Evolutionary conservation across 1,284 basidiomycete species (phyloP), one percentile per base, ranked within the genome.

Genomic region (Puccinia brachypodii): DNA sequence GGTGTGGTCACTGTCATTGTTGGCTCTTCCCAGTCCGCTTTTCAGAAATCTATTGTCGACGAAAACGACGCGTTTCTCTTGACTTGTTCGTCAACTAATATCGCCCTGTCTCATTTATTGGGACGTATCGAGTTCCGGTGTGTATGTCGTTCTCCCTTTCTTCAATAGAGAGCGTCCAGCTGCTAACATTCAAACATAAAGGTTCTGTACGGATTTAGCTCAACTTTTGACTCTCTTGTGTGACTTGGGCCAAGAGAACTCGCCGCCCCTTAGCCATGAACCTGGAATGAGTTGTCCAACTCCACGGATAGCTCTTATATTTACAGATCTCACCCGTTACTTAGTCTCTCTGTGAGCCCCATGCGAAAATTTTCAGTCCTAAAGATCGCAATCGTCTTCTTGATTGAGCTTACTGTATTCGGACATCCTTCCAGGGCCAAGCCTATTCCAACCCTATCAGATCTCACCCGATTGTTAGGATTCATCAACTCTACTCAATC

Each of bases 91-190:
- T 40, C 66, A 19, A 25, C 3, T 25, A 22, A 19, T n/a, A n/a
- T n/a, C 31, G 3, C 3, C 9, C 68, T 71, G 11, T n/a, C 68
- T 3, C n/a, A 44, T 3, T 42, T 71, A 4, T 25, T 71, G 3
- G 68, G 16, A 25, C 68, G 68, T 25, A 50, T 71, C 68, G 42
- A 71, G 31, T 71, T 71, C 68, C 68, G 68, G 68, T 71, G n/a
- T 25, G 68, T 71, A n/a, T n/a, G n/a, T n/a, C n/a, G n/a, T n/a
- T n/a, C n/a, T n/a, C n/a, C n/a, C n/a, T n/a, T n/a, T n/a, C n/a
- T n/a, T n/a, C n/a, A n/a, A n/a, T n/a, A n/a, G n/a, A n/a, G n/a
- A n/a, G n/a, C n/a, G n/a, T n/a, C n/a, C n/a, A n/a, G n/a, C 11
- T 50, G 47, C 47, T 50, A 50, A 50, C 22, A 22, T 50, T 50